These are phyloP conservation scores for Fusarium algeriense DNA, from an alignment of 2,329 filamentous ascomycete species.

Conservation along the genomic window DNA sequence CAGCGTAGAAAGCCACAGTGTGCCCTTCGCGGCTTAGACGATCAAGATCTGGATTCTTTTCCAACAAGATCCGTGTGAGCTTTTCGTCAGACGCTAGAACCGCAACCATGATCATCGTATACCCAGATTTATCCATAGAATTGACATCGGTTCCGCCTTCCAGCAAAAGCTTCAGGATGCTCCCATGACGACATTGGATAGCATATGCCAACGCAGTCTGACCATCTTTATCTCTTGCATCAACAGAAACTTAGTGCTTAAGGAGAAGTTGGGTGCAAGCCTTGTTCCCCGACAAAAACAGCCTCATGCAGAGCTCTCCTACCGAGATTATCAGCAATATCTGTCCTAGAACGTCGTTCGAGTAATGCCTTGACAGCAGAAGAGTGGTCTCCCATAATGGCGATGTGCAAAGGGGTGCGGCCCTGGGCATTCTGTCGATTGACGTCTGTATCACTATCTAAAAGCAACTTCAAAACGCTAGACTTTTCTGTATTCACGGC, in stretches of 20 bases:
- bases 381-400: not conserved
- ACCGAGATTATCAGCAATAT: not conserved
- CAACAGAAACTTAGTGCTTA: not conserved
- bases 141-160: not conserved
- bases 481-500: not conserved
- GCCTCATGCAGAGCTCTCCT: conserved; percentile 6
- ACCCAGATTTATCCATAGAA: not conserved
- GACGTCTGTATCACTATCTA: not conserved
- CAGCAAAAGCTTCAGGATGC: conserved; percentile 1
- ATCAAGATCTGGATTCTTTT: not conserved
- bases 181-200: not conserved
- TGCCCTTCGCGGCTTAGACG: not conserved
- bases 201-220: conserved; percentile 8
- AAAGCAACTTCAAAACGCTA: conserved; percentile 1
- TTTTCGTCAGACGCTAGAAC: conserved; percentile 1
- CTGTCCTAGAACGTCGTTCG: not conserved
- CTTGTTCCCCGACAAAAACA: not conserved
- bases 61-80: not conserved
- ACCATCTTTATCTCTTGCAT: not conserved
- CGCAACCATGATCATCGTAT: conserved; percentile 1
- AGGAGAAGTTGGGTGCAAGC: not conserved
- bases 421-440: not conserved
- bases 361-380: conserved; percentile 3
- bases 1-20: not conserved
- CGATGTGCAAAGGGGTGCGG: conserved; percentile 2